Conservation (phyloP, 2,329 filamentous ascomycete species). For the Beauveria caledonica region DNA sequence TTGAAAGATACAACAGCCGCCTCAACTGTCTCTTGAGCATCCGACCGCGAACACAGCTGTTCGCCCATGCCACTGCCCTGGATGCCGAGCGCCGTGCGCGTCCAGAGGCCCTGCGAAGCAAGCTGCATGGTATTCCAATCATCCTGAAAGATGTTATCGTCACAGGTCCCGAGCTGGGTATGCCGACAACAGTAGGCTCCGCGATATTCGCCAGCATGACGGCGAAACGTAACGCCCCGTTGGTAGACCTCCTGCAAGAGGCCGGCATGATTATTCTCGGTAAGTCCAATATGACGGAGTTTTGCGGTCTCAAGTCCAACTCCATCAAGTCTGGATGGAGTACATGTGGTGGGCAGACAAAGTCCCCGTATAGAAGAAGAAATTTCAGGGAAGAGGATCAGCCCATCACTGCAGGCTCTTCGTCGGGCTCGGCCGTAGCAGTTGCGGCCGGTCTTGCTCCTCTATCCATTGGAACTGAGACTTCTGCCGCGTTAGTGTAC, state of each 20-base stretch:
- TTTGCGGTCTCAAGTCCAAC: conserved; percentile 11
- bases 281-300: conserved; percentile 11
- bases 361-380: conserved; percentile 7
- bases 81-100: conserved; percentile 7
- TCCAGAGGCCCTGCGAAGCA: neutral
- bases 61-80: conserved; percentile 1
- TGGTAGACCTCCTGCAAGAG: conserved; percentile 5
- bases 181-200: conserved; percentile 9
- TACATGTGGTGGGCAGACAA: conserved; percentile 3
- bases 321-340: neutral
- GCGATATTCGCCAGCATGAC: neutral
- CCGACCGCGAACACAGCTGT: neutral
- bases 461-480: conserved; percentile 5
- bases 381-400: conserved; percentile 7
- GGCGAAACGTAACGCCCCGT: neutral
- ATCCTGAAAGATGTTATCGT: conserved; percentile 9
- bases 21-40: neutral
- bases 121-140: conserved; percentile 8
- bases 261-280: conserved; percentile 11
- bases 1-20: conserved; percentile 1
- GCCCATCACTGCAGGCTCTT: conserved; percentile 8
- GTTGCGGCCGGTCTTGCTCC: conserved; percentile 9
- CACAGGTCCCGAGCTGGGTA: conserved; percentile 8
- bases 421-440: conserved; percentile 9
- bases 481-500: conserved; percentile 5